These are phyloP conservation scores for Oenanthe javanica DNA, from an alignment of 140 eudicot genomes.

Conservation along the genomic window DNA sequence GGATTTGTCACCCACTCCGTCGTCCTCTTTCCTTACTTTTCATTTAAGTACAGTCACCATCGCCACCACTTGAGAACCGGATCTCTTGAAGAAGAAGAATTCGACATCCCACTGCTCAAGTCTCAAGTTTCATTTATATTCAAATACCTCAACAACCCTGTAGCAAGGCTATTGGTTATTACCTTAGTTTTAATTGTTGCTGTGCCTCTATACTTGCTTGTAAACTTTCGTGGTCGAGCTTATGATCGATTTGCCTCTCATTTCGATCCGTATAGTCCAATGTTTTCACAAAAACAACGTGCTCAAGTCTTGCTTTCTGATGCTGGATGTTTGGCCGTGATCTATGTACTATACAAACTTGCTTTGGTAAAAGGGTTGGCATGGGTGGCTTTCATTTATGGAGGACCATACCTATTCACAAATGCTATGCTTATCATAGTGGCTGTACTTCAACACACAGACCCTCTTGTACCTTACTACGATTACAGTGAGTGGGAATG, in stretches of 20 bases:
- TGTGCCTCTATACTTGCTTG: background rate
- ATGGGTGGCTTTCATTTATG: background rate
- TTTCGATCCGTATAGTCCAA: background rate
- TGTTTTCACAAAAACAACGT: background rate
- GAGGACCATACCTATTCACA: constrained; percentile 2
- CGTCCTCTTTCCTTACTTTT: background rate
- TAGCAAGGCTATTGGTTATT: background rate
- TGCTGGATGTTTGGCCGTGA: background rate
- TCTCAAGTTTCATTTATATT: background rate
- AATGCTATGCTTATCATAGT: background rate
- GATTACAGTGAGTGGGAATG: background rate
- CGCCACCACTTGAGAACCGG: background rate
- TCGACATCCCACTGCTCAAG: background rate
- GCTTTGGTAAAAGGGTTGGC: background rate
- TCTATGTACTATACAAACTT: background rate
- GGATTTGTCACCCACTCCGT: background rate
- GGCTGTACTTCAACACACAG: background rate
- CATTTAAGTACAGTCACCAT: background rate
- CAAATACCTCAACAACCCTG: background rate
- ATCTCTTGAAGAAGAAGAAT: background rate
- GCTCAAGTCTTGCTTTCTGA: background rate
- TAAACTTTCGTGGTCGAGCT: background rate
- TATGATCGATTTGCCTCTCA: background rate
- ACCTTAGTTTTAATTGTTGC: background rate
- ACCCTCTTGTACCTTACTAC: background rate